These are phyloP conservation scores for Saururus chinensis DNA, from an alignment of 164 flowering plant species.

Conservation along the genomic window DNA sequence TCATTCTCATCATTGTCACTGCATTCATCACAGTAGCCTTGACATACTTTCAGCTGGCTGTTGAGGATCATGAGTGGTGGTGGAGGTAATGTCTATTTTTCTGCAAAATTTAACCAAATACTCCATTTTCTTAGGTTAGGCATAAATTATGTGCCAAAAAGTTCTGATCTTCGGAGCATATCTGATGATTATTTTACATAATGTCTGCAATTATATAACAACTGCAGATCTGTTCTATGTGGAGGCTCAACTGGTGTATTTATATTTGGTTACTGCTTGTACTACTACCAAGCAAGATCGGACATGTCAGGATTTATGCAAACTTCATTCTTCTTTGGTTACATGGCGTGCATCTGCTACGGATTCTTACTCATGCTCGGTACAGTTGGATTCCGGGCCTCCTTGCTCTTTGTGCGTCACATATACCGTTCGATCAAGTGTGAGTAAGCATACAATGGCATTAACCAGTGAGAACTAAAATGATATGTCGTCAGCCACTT, in stretches of 20 bases:
- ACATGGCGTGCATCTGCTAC: slow-evolving; percentile 20
- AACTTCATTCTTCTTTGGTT: slow-evolving; percentile 19
- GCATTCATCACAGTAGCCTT: slow-evolving; percentile 25
- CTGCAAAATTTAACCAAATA: too few species aligned
- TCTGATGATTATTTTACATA: not conserved
- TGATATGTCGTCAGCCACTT: too few species aligned
- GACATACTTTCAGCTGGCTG: slow-evolving; percentile 28
- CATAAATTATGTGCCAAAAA: too few species aligned
- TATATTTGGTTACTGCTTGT: slow-evolving; percentile 13
- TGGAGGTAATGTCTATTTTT: slow-evolving; percentile 13
- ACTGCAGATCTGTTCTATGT: slow-evolving; percentile 13
- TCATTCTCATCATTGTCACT: slow-evolving; percentile 24
- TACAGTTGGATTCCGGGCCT: slow-evolving; percentile 16
- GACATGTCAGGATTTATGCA: slow-evolving; percentile 21
- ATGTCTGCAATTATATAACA: not conserved
- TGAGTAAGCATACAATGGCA: slow-evolving; percentile 4
- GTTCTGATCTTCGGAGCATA: too few species aligned
- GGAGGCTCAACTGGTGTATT: slow-evolving; percentile 18
- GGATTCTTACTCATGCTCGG: slow-evolving; percentile 21
- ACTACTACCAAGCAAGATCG: slow-evolving; percentile 17
- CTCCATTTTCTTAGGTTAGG: too few species aligned
- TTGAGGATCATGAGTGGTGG: slow-evolving; percentile 31
- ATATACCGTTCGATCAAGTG: slow-evolving; percentile 18
- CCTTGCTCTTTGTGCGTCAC: slow-evolving; percentile 18
- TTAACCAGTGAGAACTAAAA: too few species aligned